phyloP scores from a whole-genome alignment of 768 basidiomycete genomes.

The Boletus reticulatus region DNA sequence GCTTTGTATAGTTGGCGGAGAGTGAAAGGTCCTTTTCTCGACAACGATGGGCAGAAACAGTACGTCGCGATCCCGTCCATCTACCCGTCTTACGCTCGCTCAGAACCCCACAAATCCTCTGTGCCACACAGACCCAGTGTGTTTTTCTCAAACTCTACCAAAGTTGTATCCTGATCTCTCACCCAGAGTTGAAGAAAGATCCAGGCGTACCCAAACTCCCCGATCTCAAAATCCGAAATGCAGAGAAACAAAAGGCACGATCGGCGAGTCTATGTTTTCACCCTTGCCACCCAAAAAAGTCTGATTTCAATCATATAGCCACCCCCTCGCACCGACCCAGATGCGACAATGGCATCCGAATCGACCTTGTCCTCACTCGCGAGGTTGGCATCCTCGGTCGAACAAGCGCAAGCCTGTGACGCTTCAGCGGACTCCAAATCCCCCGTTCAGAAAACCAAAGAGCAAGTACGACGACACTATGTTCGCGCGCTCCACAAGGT shows the following conservation, averaged over 20 bases:
- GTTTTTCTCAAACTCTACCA: not conserved
- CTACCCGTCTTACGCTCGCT: not conserved
- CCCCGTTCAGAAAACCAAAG: constrained; percentile 50
- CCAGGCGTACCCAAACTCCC: constrained; percentile 85
- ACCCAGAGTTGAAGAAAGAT: constrained; percentile 80
- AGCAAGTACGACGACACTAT: constrained; percentile 71
- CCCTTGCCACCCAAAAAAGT: not conserved
- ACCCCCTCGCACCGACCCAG: constrained; percentile 38
- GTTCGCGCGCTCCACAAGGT: constrained; percentile 85
- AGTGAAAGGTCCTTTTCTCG: constrained; percentile 23
- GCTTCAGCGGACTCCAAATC: constrained; percentile 35
- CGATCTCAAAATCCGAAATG: constrained; percentile 60
- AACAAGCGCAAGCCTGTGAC: not conserved
- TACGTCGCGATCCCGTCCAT: constrained; percentile 11
- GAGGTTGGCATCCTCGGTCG: constrained; percentile 40
- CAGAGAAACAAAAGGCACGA: constrained; percentile 45
- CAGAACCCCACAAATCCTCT: constrained; percentile 25
- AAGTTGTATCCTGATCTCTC: constrained; percentile 5
- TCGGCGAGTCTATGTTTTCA: constrained; percentile 32
- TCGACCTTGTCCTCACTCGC: constrained; percentile 66
- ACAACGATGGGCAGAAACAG: constrained; percentile 31
- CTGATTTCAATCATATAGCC: constrained; percentile 8
- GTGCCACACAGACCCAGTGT: constrained; percentile 28
- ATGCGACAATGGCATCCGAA: constrained; percentile 72
- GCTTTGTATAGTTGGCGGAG: constrained; percentile 27